These are phyloP conservation scores for Penicillium waksmanii DNA, from an alignment of 495 filamentous ascomycete genomes.

Conservation along the genomic window DNA sequence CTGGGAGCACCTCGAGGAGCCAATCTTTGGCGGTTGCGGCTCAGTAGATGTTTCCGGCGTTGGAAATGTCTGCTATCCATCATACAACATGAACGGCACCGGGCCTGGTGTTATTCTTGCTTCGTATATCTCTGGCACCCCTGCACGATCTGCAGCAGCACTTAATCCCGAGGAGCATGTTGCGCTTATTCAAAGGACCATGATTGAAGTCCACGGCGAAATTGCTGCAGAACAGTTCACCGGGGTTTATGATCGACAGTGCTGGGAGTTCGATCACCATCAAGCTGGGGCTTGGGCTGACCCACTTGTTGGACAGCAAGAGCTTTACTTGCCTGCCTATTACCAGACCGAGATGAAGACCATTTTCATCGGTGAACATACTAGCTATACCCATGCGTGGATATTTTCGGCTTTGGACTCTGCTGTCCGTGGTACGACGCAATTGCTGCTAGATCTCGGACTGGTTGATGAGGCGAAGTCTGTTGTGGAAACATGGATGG, in stretches of 20 bases:
- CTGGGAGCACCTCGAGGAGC: slow-evolving; percentile 66
- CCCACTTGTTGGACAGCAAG: slow-evolving; percentile 62
- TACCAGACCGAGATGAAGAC: slow-evolving; percentile 69
- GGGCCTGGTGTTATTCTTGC: slow-evolving; percentile 66
- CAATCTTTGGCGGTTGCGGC: slow-evolving; percentile 66
- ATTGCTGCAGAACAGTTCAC: slow-evolving; percentile 60
- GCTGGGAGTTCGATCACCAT: slow-evolving; percentile 61
- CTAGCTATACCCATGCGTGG: slow-evolving; percentile 75
- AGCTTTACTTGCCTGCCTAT: slow-evolving; percentile 69
- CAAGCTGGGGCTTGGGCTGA: slow-evolving; percentile 58
- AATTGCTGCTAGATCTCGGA: slow-evolving; percentile 67
- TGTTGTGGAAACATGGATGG: slow-evolving; percentile 69
- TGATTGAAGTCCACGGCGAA: slow-evolving; percentile 64
- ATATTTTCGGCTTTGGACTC: slow-evolving; percentile 70
- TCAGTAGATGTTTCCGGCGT: slow-evolving; percentile 62
- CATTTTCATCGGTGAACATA: slow-evolving; percentile 73
- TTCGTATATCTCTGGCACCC: slow-evolving; percentile 53
- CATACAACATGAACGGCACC: slow-evolving; percentile 63
- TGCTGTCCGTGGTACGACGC: slow-evolving; percentile 65
- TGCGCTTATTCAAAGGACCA: slow-evolving; percentile 56
- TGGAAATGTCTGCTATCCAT: slow-evolving; percentile 64
- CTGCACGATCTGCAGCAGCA: slow-evolving; percentile 47
- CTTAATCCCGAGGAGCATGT: slow-evolving; percentile 58
- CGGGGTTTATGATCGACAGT: slow-evolving; percentile 59
- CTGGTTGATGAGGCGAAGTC: slow-evolving; percentile 72